Conservation (phyloP, 2,329 filamentous ascomycete genomes). For the Monosporascus ibericus region DNA sequence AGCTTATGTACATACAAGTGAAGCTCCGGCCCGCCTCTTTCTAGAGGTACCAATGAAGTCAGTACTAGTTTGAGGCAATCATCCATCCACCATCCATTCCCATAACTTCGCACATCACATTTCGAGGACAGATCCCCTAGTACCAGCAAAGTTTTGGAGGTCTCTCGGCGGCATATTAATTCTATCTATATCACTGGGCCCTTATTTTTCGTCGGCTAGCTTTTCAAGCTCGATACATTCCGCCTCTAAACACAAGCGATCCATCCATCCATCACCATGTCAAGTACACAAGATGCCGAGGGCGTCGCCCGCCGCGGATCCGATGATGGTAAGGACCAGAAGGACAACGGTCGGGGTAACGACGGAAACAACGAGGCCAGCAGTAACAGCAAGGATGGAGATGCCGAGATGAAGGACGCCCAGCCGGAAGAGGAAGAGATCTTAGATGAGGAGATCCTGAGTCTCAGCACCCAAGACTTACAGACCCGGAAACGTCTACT, state of each 20-base stretch:
- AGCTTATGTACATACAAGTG: neutral
- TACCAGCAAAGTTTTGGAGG: neutral
- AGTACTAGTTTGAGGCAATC: too few species aligned
- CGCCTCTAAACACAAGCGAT: constrained; percentile 1
- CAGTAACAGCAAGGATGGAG: constrained; percentile 58
- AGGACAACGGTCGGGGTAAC: constrained; percentile 45
- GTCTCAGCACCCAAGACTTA: constrained; percentile 91
- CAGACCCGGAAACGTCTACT: constrained; percentile 83
- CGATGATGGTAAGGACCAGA: constrained; percentile 43
- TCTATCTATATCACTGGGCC: neutral
- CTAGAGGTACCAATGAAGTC: neutral
- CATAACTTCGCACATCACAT: too few species aligned
- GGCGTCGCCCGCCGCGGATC: constrained; percentile 20
- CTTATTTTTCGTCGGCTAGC: neutral
- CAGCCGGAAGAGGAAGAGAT: constrained; percentile 70
- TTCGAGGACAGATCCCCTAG: neutral
- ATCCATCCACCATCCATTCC: too few species aligned
- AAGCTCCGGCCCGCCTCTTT: neutral
- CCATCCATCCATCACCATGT: constrained; percentile 19
- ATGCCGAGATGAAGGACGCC: constrained; percentile 88
- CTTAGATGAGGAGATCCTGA: constrained; percentile 88
- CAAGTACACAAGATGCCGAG: constrained; percentile 22
- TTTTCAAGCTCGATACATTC: neutral
- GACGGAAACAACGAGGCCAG: constrained; percentile 47
- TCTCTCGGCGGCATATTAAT: neutral